These are phyloP conservation scores for Yamadazyma triangularis DNA, from an alignment of 1,139 yeast species.

Conservation along the genomic window DNA sequence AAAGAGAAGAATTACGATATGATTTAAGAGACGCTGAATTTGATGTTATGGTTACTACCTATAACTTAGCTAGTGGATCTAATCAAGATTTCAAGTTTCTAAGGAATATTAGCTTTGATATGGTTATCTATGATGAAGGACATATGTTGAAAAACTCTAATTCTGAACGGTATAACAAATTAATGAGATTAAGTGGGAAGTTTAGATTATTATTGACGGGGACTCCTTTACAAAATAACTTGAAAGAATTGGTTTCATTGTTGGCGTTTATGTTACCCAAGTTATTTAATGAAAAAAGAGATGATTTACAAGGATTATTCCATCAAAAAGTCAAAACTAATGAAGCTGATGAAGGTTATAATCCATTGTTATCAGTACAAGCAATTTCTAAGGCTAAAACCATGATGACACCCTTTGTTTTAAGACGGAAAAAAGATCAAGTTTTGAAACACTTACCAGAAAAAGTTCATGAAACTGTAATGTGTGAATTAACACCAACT, in stretches of 20 bases:
- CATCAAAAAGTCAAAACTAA: conserved; percentile 74
- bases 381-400: conserved; percentile 91
- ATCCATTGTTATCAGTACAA: conserved; percentile 83
- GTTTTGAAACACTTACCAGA: conserved; percentile 85
- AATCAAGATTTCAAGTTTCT: conserved; percentile 78
- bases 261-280: conserved; percentile 87
- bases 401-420: conserved; percentile 97
- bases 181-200: conserved; percentile 76
- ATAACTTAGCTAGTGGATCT: conserved; percentile 84
- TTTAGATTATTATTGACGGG: conserved; percentile 89
- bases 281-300: conserved; percentile 75
- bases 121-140: conserved; percentile 94
- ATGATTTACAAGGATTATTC: conserved; percentile 76
- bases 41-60: conserved; percentile 93
- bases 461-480: conserved; percentile 59
- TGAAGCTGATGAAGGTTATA: conserved; percentile 46
- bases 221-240: conserved; percentile 92
- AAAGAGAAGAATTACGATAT: conserved; percentile 79
- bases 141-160: conserved; percentile 90
- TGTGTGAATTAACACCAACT: conserved; percentile 55
- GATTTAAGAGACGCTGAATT: conserved; percentile 53
- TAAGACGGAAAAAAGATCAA: conserved; percentile 88
- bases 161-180: conserved; percentile 79
- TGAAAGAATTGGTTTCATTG: conserved; percentile 83
- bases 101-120: conserved; percentile 70